Percentiles rank a stretch among this genome's conserved stretches.
Evolutionary conservation across 2,329 filamentous ascomycete species (phyloP).

Genomic region (Graphiopsis chlorocephala): DNA sequence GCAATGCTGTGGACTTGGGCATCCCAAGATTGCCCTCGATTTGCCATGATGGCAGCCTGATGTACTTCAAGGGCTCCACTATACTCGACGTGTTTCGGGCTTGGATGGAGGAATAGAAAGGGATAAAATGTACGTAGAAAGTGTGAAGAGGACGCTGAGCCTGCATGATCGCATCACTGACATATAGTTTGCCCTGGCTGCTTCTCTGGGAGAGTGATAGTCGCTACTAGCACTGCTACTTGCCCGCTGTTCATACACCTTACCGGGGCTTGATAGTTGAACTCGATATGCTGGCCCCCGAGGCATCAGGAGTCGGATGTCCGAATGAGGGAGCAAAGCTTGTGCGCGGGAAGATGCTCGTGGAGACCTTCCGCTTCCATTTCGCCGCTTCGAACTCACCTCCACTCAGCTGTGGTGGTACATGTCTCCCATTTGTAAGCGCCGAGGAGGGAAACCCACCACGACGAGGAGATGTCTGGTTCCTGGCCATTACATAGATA

Average conservation of each 20-base stretch:
- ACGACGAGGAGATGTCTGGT: neutral
- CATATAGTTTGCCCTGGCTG: neutral
- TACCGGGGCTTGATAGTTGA: neutral
- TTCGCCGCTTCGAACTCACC: neutral
- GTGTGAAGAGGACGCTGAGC: neutral
- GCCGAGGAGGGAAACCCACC: neutral
- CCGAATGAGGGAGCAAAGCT: neutral
- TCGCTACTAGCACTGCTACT: neutral
- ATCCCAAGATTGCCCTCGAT: conserved; percentile 1
- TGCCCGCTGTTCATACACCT: neutral
- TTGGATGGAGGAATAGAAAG: neutral
- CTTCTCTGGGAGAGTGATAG: neutral
- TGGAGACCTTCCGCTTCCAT: neutral
- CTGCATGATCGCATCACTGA: neutral
- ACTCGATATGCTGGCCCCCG: neutral
- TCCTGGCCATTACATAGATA: neutral
- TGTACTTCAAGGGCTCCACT: neutral
- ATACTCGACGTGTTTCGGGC: neutral
- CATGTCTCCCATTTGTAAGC: neutral
- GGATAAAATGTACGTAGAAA: neutral
- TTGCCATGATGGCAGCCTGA: neutral
- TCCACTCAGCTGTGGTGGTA: neutral
- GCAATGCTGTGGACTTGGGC: conserved; percentile 20
- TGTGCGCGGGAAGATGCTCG: neutral
- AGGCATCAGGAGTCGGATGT: neutral